Base-by-base conservation (phyloP, 2,329 filamentous ascomycete genomes). In the Hirsutella rhossiliensis region DNA sequence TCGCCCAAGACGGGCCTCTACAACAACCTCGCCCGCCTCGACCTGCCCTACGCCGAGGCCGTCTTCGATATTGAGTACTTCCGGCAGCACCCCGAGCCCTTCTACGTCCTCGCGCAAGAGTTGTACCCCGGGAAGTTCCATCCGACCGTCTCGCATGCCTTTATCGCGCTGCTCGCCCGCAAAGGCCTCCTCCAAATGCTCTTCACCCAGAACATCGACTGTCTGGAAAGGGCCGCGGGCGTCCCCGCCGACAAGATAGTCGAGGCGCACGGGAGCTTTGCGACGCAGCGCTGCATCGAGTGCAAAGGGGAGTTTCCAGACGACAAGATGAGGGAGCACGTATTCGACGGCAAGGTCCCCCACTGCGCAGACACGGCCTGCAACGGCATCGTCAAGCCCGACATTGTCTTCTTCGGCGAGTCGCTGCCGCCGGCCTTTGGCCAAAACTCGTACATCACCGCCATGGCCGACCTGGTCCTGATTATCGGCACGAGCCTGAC, bases 141-240 rank as follows among this genome's bases (percentile, higher is more conserved):
- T 44, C 92, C 92, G 0, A 98, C 92, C 1, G 71, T 97, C 44
- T 84, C 88, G 2, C 92, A 98, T 64, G 82, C 78, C 31, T 98
- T 98, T 63, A 81, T 98, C 55, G 74, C 79, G 13, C 70, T 98
- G 20, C 78, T 97, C 15, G 76, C 89, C 45, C 70, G 80, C 47
- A 95, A 94, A 64, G 79, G 78, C 4, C 68, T 90, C 36, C 68
- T 98, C 20, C 68, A 83, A 51, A 92, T 88, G 69, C 76, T 92
- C 43, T 98, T 97, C 62, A 96, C 92, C 0, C 92, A 98, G 59
- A 98, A 98, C 58, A 97, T 98, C 52, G 92, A 98, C 66, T 95
- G 88, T 56, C 73, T 98, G 12, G 92, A 98, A 65, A 78, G 89
- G 19, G 74, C 78, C 52, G 92, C 90, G 12, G 92, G 92, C 23